Evolutionary conservation across 2,329 filamentous ascomycete species (phyloP), one percentile per base, ranked within the genome.

Genomic region (Sclerotinia trifoliorum): DNA sequence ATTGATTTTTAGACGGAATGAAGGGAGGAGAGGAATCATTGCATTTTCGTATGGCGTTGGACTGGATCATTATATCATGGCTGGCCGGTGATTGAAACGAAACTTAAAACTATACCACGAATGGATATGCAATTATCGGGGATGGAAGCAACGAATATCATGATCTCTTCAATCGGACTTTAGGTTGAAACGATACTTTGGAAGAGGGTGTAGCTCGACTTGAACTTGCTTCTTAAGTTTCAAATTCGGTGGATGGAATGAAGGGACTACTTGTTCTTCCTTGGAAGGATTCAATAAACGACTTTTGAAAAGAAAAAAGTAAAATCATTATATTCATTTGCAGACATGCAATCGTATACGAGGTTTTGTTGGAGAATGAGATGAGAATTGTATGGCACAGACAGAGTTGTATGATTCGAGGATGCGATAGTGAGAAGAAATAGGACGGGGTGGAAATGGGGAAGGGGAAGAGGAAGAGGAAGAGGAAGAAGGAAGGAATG

Each of bases 41-140:
- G 60, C 60, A 63, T 63, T 51, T 63, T 62, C 46, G 15, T 51
- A 63, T 63, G 60, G 60, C 60, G 60, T 63, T 63, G 46, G 60
- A 51, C 51, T 63, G 60, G 60, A 52, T 51, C 29, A 51, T 42
- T 62, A 62, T 39, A 62, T 51, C n/a, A 63, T 63, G 32, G 21
- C 51, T 51, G 46, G 60, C 60, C 17, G 60, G 60, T 63, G 46
- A 51, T 63, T 39, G 48, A 49, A 39, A 51, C 32, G 60, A 63
- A 51, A 63, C n/a, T 51, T 39, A 63, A 63, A 51, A 63, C 60
- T 51, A 51, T 63, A 63, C 48, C 60, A 63, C 46, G n/a, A 63
- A 63, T 42, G 46, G 46, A 51, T 35, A 21, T 63, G 29, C 46
- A 63, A 48, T 46, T 24, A 51, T 63, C 39, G 48, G 46, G 32